phyloP scores from a whole-genome alignment of 73 alveolate species.

The Paramecium biaurelia region DNA sequence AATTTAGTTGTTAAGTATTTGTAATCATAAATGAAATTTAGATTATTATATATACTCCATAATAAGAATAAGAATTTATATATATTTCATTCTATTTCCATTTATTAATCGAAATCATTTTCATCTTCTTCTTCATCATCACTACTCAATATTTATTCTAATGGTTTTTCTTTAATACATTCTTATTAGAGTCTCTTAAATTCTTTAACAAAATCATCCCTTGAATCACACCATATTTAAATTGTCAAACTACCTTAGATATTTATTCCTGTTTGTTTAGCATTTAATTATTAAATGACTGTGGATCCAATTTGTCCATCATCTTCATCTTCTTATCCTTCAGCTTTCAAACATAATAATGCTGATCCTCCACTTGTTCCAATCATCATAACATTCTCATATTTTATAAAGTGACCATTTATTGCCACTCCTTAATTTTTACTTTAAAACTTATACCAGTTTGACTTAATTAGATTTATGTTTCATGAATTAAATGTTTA shows the following conservation, averaged over 20 bases:
- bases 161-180: neutral
- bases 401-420: neutral
- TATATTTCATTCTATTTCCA: neutral
- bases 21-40: neutral
- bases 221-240: neutral
- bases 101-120: neutral
- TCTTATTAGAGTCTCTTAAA: neutral
- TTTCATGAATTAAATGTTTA: neutral
- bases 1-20: neutral
- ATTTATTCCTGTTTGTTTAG: neutral
- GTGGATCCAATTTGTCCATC: neutral
- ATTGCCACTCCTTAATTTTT: neutral
- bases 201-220: neutral
- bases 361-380: neutral
- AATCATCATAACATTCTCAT: neutral
- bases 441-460: neutral
- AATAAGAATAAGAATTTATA: neutral
- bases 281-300: neutral
- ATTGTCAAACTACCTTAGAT: neutral
- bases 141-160: neutral
- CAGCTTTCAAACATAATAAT: neutral
- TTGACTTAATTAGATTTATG: neutral
- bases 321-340: conserved; percentile 13
- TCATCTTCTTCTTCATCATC: neutral
- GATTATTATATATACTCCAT: neutral